phyloP scores from a whole-genome alignment of 139 green algal genomes.

The Chlamydomonas sp. region DNA sequence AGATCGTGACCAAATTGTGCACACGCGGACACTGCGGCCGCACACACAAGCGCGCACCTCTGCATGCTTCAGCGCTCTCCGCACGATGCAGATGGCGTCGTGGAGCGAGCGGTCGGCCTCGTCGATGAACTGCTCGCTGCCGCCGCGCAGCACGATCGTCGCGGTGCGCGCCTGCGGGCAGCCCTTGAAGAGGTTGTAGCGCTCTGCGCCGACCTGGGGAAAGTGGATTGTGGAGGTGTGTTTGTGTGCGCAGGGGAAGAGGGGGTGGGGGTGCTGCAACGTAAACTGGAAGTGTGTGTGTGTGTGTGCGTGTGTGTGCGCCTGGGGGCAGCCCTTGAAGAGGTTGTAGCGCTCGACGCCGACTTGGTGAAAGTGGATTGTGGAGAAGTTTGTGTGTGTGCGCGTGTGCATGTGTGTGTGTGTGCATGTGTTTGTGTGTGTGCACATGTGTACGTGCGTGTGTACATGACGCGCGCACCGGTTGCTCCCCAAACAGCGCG shows the following conservation, averaged over 20 bases:
- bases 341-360: constrained; percentile 96
- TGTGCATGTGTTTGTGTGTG: too few relatives aligned
- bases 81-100: constrained; percentile 98
- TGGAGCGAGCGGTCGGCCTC: constrained; percentile 93
- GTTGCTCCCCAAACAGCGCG: too few relatives aligned
- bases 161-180: constrained; percentile 81
- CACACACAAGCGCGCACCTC: constrained; percentile 31
- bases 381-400: background rate
- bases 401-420: background rate
- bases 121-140: constrained; percentile 94
- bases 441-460: constrained; percentile 73
- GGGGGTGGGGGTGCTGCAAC: background rate
- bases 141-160: constrained; percentile 94
- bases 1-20: background rate
- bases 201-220: constrained; percentile 83
- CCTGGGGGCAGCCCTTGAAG: constrained; percentile 87
- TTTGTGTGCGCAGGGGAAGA: background rate
- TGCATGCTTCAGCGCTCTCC: constrained; percentile 55
- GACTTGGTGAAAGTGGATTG: constrained; percentile 48
- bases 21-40: background rate
- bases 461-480: too few relatives aligned
- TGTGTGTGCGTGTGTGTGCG: constrained; percentile 77
- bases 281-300: too few relatives aligned
- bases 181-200: constrained; percentile 97
- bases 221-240: background rate